These are phyloP conservation scores for Fusarium sacchari DNA, from an alignment of 2,329 filamentous ascomycete species.

Conservation along the genomic window DNA sequence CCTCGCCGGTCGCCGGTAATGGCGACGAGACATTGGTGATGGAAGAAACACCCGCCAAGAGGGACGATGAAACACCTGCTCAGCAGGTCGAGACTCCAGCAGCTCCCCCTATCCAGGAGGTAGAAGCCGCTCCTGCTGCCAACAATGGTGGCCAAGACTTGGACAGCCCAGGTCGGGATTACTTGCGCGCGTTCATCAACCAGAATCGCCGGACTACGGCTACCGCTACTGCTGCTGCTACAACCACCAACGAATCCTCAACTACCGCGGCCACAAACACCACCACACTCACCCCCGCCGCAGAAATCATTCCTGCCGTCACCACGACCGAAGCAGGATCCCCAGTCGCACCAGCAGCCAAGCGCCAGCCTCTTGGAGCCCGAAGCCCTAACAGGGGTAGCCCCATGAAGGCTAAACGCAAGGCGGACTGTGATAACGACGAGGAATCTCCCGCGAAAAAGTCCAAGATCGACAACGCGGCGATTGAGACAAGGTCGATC, in stretches of 20 bases:
- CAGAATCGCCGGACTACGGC: conserved; percentile 46
- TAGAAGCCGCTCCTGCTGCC: conserved; percentile 3
- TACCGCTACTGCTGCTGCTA: conserved; percentile 18
- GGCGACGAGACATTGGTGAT: neutral
- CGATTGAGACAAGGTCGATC: neutral
- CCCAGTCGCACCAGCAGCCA: conserved; percentile 39
- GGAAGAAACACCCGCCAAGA: neutral
- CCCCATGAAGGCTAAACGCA: conserved; percentile 48
- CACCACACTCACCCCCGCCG: conserved; percentile 35
- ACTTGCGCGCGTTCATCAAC: conserved; percentile 50
- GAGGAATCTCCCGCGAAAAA: conserved; percentile 37
- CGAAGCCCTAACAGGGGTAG: conserved; percentile 52
- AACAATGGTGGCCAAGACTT: conserved; percentile 29
- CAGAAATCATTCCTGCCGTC: conserved; percentile 34
- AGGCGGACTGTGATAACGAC: conserved; percentile 38
- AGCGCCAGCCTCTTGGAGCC: conserved; percentile 47
- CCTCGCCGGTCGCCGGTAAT: neutral
- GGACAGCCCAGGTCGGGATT: conserved; percentile 50
- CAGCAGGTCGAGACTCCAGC: neutral
- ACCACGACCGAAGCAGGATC: conserved; percentile 46
- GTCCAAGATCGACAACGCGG: conserved; percentile 1
- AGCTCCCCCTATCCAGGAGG: conserved; percentile 9
- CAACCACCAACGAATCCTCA: conserved; percentile 45
- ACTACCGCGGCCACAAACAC: conserved; percentile 34
- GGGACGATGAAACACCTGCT: neutral